Evolutionary conservation across 345 rosid genomes (phyloP).

Genomic region (Nephelium lappaceum): DNA sequence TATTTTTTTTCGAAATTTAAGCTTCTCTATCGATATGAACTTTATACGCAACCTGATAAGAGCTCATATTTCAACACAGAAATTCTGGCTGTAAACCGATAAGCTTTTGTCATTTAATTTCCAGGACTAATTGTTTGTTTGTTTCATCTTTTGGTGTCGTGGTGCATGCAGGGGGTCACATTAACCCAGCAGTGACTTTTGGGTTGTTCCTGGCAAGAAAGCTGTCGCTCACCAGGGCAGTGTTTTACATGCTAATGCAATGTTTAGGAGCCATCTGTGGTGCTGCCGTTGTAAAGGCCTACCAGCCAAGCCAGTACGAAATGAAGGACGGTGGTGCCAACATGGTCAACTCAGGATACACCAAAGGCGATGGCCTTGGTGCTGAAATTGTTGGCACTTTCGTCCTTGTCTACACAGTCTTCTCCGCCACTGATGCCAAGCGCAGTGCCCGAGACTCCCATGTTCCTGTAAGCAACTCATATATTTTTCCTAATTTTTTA

Average conservation of each 20-base stretch:
- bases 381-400: constrained; percentile 52
- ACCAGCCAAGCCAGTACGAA: constrained; percentile 32
- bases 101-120: too few relatives aligned
- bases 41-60: not conserved
- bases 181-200: constrained; percentile 51
- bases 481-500: not conserved
- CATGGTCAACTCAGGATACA: constrained; percentile 32
- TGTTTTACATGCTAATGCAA: constrained; percentile 48
- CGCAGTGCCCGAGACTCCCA: constrained; percentile 53
- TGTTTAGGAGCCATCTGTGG: constrained; percentile 49
- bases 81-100: not conserved
- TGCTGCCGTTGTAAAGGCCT: constrained; percentile 46
- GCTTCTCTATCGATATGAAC: too few relatives aligned
- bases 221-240: constrained; percentile 44
- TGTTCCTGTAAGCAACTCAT: constrained; percentile 39
- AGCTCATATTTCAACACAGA: too few relatives aligned
- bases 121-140: not conserved
- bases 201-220: constrained; percentile 51
- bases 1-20: too few relatives aligned
- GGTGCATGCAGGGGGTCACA: constrained; percentile 44
- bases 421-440: constrained; percentile 57
- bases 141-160: not conserved
- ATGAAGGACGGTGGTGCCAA: constrained; percentile 47
- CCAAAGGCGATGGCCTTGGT: constrained; percentile 38
- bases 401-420: constrained; percentile 50